Evolutionary conservation across 2,329 filamentous ascomycete genomes (phyloP).

Genomic region (Alternaria longipes): DNA sequence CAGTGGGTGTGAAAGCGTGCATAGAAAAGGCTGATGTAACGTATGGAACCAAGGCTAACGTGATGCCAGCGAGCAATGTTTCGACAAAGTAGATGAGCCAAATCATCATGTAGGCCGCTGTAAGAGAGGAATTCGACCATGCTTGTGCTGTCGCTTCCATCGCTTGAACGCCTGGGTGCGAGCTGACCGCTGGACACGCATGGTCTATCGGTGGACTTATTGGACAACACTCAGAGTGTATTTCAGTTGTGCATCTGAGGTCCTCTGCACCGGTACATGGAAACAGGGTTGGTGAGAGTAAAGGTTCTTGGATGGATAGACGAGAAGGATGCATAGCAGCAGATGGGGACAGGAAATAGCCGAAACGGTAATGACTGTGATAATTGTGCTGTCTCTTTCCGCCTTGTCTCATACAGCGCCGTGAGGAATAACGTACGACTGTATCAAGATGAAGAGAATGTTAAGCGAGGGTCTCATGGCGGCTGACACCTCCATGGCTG

Average conservation of each 20-base stretch:
- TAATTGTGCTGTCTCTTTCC: neutral
- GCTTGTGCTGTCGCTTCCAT: slow-evolving; percentile 17
- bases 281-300: neutral
- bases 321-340: neutral
- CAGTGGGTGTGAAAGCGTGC: slow-evolving; percentile 47
- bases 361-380: rapidly evolving
- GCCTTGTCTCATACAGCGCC: rapidly evolving
- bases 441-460: too few relatives aligned
- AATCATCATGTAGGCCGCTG: slow-evolving; percentile 11
- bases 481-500: neutral
- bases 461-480: neutral
- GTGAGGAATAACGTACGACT: rapidly evolving
- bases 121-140: slow-evolving; percentile 11
- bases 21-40: slow-evolving; percentile 50
- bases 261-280: neutral
- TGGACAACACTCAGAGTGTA: neutral
- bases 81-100: slow-evolving; percentile 54
- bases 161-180: slow-evolving; percentile 11
- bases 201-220: neutral
- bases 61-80: slow-evolving; percentile 52
- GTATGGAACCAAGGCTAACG: slow-evolving; percentile 47
- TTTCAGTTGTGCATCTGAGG: neutral
- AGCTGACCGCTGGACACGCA: neutral
- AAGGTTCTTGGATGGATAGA: neutral
- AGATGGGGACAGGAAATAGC: neutral